Percentiles rank a stretch among this genome's conserved stretches.
Conservation (phyloP, 495 filamentous ascomycete species). For the Podospora pseudoanserina region DNA sequence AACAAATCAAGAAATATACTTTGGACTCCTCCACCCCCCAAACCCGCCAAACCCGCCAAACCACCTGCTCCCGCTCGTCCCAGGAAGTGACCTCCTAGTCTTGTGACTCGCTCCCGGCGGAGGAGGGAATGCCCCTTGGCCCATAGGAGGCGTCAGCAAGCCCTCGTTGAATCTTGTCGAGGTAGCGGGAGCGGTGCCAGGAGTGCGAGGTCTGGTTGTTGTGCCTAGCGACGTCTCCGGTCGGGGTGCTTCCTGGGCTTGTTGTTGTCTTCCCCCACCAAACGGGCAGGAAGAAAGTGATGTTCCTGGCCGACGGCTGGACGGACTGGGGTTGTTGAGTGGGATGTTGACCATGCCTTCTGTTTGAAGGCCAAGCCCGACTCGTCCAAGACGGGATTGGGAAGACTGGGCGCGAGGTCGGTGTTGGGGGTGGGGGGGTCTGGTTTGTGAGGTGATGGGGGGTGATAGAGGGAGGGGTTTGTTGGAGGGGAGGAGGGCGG, state of each 20-base stretch:
- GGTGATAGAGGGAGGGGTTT: neutral
- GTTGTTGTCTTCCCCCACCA: neutral
- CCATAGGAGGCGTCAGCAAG: neutral
- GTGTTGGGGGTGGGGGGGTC: neutral
- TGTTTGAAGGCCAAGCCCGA: neutral
- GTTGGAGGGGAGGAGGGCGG: neutral
- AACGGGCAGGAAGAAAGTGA: neutral
- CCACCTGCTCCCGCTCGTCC: neutral
- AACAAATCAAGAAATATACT: neutral
- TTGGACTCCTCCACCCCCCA: neutral
- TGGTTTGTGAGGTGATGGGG: neutral
- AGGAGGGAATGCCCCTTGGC: neutral
- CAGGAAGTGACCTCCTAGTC: neutral
- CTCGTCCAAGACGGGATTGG: neutral
- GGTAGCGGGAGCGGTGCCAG: neutral
- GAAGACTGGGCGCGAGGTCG: neutral
- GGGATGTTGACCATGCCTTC: neutral
- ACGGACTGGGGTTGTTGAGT: neutral
- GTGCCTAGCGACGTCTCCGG: too few species aligned
- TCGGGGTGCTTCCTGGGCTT: neutral
- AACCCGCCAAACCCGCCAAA: neutral
- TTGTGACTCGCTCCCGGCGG: neutral
- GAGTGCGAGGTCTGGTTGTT: neutral
- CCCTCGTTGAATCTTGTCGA: slow-evolving; percentile 6
- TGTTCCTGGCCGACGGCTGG: neutral